phyloP scores from a whole-genome alignment of 768 basidiomycete genomes.

The Naganishia friedmannii region DNA sequence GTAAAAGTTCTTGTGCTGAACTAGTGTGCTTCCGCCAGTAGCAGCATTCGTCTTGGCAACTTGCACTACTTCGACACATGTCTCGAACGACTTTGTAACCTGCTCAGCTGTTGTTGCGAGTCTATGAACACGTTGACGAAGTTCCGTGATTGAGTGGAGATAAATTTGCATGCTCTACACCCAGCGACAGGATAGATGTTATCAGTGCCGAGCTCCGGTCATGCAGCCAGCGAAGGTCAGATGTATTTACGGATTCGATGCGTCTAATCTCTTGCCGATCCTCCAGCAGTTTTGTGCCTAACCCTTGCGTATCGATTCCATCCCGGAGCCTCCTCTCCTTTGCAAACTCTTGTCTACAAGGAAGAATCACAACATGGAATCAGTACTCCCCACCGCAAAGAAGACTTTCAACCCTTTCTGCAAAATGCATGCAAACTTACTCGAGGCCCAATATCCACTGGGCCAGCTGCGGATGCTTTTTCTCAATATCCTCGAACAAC shows the following conservation, averaged over 20 bases:
- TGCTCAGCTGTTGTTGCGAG: conserved; percentile 17
- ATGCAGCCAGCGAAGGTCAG: too few relatives aligned
- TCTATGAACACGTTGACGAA: conserved; percentile 19
- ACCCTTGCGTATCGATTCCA: conserved; percentile 25
- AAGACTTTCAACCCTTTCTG: not conserved
- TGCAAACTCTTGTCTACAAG: conserved; percentile 23
- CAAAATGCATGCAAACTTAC: not conserved
- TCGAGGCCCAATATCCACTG: conserved; percentile 26
- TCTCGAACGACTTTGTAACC: conserved; percentile 18
- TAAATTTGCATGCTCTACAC: conserved; percentile 29
- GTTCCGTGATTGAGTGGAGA: conserved; percentile 23
- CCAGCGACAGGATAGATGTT: not conserved
- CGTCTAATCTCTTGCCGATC: conserved; percentile 27
- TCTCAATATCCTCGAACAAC: conserved; percentile 31
- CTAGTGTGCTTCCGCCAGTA: conserved; percentile 25
- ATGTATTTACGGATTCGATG: conserved; percentile 12
- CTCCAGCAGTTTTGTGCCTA: conserved; percentile 16
- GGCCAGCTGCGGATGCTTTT: conserved; percentile 23
- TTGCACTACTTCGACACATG: conserved; percentile 26
- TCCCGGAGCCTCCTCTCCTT: conserved; percentile 19
- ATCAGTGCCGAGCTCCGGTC: not conserved
- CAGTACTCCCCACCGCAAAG: not conserved
- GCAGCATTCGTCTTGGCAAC: conserved; percentile 17
- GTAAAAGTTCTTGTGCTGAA: conserved; percentile 24
- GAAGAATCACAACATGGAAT: not conserved